Base-by-base conservation (phyloP, 768 basidiomycete genomes). In the Suillus subluteus region DNA sequence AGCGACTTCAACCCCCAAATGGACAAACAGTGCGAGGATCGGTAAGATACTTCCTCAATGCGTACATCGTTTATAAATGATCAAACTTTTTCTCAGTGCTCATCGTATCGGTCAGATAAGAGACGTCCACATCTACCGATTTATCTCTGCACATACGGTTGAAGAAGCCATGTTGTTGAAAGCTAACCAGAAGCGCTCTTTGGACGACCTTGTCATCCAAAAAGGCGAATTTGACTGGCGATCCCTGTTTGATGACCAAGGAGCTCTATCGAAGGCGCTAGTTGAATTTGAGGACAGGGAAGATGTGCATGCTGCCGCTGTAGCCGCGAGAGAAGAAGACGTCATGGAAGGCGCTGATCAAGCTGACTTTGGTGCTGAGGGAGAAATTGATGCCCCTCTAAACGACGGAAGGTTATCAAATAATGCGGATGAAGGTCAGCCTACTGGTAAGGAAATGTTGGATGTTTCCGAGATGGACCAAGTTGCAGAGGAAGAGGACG, bases 41-140 rank as follows among this genome's bases (percentile, higher is more conserved):
- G 91, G 90, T 90, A 74, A 68, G 85, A 71, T n/a, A 4, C 52
- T 32, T 52, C 44, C 40, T 58, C 6, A 9, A 6, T 32, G 6
- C 43, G 9, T 44, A 48, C 26, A n/a, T 62, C 43, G 1, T 41
- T 35, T 18, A 21, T 40, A 46, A n/a, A 3, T 9, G 16, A 18
- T 4, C 38, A n/a, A 37, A 52, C 44, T 54, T 43, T 68, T 62
- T 73, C 41, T 8, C 68, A 94, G 96, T 58, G 97, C 96, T 0
- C 97, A 99, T 75, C 93, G 97, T n/a, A 98, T 99, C 68, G 97
- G 97, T 11, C 97, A 98, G 76, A 95, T 95, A 66, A 92, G 94
- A 59, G 94, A 96, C 73, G 96, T 99, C 11, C 94, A 98, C 75
- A 96, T 98, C 71, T 98, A 97, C 78, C 91, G 96, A 21, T 95